Conservation (phyloP, 495 filamentous ascomycete genomes). For the Articulospora tetracladia region DNA sequence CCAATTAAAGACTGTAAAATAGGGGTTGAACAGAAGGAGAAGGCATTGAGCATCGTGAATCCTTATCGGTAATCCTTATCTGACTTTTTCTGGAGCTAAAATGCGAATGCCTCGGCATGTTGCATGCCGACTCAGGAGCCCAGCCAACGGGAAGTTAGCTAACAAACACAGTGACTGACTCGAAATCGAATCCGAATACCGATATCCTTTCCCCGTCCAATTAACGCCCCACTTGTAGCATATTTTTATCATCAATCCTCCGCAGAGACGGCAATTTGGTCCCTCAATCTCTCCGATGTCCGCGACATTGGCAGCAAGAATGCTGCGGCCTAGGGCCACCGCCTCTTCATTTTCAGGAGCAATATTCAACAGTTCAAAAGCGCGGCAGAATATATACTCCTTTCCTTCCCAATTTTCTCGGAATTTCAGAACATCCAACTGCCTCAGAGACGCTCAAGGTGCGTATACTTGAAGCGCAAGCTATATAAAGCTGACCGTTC, state of each 20-base stretch:
- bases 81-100: too few relatives aligned
- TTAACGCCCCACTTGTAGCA: not conserved
- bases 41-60: too few relatives aligned
- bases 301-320: not conserved
- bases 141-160: not conserved
- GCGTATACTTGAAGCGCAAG: not conserved
- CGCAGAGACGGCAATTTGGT: not conserved
- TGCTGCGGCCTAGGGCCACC: slow-evolving; percentile 5
- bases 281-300: slow-evolving; percentile 9
- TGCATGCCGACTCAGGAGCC: not conserved
- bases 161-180: not conserved
- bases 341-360: not conserved
- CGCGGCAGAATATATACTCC: not conserved
- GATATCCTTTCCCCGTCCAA: not conserved
- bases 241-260: not conserved
- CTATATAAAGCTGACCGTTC: not conserved
- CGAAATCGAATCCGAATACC: too few relatives aligned
- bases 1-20: too few relatives aligned
- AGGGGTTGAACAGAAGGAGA: too few relatives aligned
- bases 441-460: not conserved
- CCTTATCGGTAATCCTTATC: too few relatives aligned
- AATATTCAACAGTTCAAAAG: not conserved
- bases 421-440: not conserved
- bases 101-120: not conserved
- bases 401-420: not conserved